Percentiles rank a stretch among this genome's conserved stretches.
These are phyloP conservation scores for sweet orange (Citrus sinensis) DNA, from an alignment of 345 rosid genomes.

Conservation along the genomic window DVS_A1.0 CM039165.1:4761501-4762000, in stretches of 20 bases:
- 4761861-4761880: conserved; percentile 92
- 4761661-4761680: conserved; percentile 61
- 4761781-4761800: conserved; percentile 77
- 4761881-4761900: conserved; percentile 78
- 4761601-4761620: conserved; percentile 50
- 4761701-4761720: conserved; percentile 98
- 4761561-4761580: conserved; percentile 64
- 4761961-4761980: conserved; percentile 82
- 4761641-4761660: conserved; percentile 87
- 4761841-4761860: conserved; percentile 98
- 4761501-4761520: conserved; percentile 93
- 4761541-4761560: conserved; percentile 82
- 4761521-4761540: conserved; percentile 58
- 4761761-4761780: conserved; percentile 89
- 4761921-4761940: conserved; percentile 95
- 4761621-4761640: conserved; percentile 67
- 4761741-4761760: conserved; percentile 74
- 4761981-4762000: conserved; percentile 87
- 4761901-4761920: conserved; percentile 84
- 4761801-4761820: conserved; percentile 88
- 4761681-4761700: conserved; percentile 87
- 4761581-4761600: conserved; percentile 63
- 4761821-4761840: conserved; percentile 98
- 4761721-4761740: conserved; percentile 95
- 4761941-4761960: conserved; percentile 72